These are phyloP conservation scores for Antarctomyces pellizariae DNA, from an alignment of 495 filamentous ascomycete genomes.

Conservation along the genomic window DNA sequence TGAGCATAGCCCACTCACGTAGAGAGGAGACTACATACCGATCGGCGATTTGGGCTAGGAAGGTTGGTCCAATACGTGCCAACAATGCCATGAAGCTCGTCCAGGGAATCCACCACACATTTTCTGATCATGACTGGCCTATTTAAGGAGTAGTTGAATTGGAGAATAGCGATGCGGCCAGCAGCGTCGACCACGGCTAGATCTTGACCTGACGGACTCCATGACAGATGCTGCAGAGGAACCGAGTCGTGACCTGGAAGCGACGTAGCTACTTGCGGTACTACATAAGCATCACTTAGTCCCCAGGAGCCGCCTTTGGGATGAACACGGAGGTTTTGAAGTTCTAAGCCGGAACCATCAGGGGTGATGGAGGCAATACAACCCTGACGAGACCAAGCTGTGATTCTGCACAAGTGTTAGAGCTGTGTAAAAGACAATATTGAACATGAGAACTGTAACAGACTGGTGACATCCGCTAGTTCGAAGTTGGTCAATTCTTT, in stretches of 20 bases:
- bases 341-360: constrained; percentile 40
- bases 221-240: constrained; percentile 51
- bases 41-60: constrained; percentile 16
- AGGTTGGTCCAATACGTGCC: constrained; percentile 63
- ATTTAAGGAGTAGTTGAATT: constrained; percentile 38
- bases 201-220: constrained; percentile 49
- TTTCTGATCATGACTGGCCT: constrained; percentile 29
- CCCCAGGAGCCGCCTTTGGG: constrained; percentile 51
- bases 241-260: constrained; percentile 30
- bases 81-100: constrained; percentile 53
- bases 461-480: constrained; percentile 65
- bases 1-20: constrained; percentile 2
- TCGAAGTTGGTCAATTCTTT: constrained; percentile 60
- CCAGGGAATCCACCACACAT: constrained; percentile 33
- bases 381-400: constrained; percentile 78
- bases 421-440: background rate
- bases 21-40: constrained; percentile 16
- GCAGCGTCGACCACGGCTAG: constrained; percentile 53
- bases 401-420: constrained; percentile 27
- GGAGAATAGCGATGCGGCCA: constrained; percentile 49
- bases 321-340: constrained; percentile 47
- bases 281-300: constrained; percentile 34
- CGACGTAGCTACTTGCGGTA: constrained; percentile 19
- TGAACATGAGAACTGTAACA: constrained; percentile 15
- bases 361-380: constrained; percentile 62